A percentile compares a stretch with the other conserved stretches of the same genome.
Evolutionary conservation across 2,329 filamentous ascomycete species (phyloP).

Genomic region (Xenoacremonium recifei): DNA sequence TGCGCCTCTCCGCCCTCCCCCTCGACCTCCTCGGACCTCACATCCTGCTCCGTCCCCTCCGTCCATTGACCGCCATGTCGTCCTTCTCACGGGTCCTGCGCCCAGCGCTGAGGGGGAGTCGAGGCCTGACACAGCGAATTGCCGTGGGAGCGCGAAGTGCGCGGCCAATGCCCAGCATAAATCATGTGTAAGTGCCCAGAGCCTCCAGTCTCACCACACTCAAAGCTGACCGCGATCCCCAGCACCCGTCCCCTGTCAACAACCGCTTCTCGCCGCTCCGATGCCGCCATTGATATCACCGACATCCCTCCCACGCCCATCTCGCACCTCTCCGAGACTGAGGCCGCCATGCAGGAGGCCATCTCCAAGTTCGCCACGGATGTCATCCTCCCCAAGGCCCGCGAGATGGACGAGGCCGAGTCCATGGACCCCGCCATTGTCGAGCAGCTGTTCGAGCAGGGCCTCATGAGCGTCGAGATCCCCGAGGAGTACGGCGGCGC

Average conservation of each 20-base stretch:
- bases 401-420: constrained; percentile 98
- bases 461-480: constrained; percentile 95
- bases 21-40: not conserved
- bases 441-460: constrained; percentile 94
- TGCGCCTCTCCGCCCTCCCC: not conserved
- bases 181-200: constrained; percentile 22
- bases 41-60: not conserved
- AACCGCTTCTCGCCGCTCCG: constrained; percentile 51
- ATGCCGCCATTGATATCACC: constrained; percentile 57
- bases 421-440: constrained; percentile 85
- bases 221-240: constrained; percentile 11
- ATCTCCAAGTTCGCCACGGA: constrained; percentile 91
- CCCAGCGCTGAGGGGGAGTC: constrained; percentile 48
- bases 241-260: constrained; percentile 57
- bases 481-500: constrained; percentile 95
- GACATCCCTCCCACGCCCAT: constrained; percentile 88
- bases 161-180: constrained; percentile 19
- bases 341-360: constrained; percentile 82
- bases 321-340: constrained; percentile 86
- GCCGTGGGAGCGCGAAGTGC: constrained; percentile 16
- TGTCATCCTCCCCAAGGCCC: constrained; percentile 83
- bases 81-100: constrained; percentile 50
- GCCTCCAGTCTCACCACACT: not conserved
- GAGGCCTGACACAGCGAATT: constrained; percentile 31
- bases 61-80: constrained; percentile 23